Evolutionary conservation across 306 rosid genomes (phyloP).

Genomic region (Quercus alba): DNA sequence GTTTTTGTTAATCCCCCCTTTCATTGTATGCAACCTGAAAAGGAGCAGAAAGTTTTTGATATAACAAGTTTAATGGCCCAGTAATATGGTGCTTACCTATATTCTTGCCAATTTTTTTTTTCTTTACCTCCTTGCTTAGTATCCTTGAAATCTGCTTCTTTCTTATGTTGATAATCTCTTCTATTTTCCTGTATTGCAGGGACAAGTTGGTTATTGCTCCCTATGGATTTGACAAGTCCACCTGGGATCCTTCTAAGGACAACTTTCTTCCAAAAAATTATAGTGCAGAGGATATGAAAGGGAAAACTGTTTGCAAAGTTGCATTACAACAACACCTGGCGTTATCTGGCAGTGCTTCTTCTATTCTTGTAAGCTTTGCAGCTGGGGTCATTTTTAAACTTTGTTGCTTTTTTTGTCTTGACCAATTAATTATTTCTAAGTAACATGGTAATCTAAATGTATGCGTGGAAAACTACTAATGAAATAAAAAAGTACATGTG

Average conservation of each 20-base stretch:
- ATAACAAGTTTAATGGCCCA: neutral
- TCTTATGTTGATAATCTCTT: neutral
- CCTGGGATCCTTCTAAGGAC: slow-evolving; percentile 84
- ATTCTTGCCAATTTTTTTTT: neutral
- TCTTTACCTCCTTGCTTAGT: neutral
- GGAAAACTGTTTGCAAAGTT: slow-evolving; percentile 68
- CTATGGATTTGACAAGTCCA: slow-evolving; percentile 62
- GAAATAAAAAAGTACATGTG: neutral
- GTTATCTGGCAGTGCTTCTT: slow-evolving; percentile 48
- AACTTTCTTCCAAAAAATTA: slow-evolving; percentile 61
- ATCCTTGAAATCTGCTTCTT: neutral
- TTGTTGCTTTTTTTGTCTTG: slow-evolving; percentile 14
- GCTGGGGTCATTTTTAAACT: neutral
- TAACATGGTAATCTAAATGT: neutral
- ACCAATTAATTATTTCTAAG: neutral
- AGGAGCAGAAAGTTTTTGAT: neutral
- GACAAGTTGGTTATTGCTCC: slow-evolving; percentile 69
- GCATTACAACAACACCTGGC: slow-evolving; percentile 61
- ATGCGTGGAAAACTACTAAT: neutral
- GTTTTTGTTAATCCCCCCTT: neutral
- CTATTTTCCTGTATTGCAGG: slow-evolving; percentile 38
- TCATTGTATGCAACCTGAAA: slow-evolving; percentile 2
- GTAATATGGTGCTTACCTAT: neutral
- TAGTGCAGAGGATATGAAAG: slow-evolving; percentile 57
- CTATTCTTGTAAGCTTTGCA: slow-evolving; percentile 47